Evolutionary conservation across 108 stramenopile genomes (phyloP).

Genomic region (Seminavis robusta): DNA sequence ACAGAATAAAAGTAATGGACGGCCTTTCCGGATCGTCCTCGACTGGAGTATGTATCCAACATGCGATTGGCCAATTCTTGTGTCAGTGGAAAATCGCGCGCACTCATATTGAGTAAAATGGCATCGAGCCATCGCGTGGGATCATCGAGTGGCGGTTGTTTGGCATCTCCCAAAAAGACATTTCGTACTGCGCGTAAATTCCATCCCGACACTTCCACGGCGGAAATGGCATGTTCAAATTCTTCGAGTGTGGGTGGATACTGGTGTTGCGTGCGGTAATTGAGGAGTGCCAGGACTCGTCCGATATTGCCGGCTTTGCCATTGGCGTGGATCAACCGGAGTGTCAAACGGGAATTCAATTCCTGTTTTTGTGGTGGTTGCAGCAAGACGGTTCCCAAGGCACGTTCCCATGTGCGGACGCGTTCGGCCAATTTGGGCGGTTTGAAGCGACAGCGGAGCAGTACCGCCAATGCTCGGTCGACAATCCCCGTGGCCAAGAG

Average conservation of each 20-base stretch:
- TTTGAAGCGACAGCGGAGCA: conserved; percentile 53
- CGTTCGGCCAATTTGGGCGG: conserved; percentile 44
- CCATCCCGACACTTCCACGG: conserved; percentile 62
- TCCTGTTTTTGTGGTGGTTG: conserved; percentile 52
- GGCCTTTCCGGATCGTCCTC: conserved; percentile 64
- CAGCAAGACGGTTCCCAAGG: conserved; percentile 57
- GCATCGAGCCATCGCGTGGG: conserved; percentile 87
- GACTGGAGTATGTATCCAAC: conserved; percentile 61
- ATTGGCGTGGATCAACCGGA: conserved; percentile 76
- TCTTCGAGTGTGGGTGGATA: conserved; percentile 52
- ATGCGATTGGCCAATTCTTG: conserved; percentile 64
- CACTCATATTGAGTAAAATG: conserved; percentile 78
- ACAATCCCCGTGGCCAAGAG: conserved; percentile 54
- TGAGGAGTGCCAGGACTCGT: conserved; percentile 59
- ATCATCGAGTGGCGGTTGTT: conserved; percentile 75
- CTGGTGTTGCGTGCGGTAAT: conserved; percentile 46
- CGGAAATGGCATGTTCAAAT: conserved; percentile 56
- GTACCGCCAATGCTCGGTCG: conserved; percentile 42
- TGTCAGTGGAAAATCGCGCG: conserved; percentile 59
- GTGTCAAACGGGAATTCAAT: conserved; percentile 64
- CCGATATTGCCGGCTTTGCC: conserved; percentile 82
- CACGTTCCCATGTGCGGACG: conserved; percentile 62
- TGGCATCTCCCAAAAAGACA: conserved; percentile 52
- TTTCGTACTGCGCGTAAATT: conserved; percentile 57
- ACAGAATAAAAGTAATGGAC: conserved; percentile 80